phyloP scores from a whole-genome alignment of 2,329 filamentous ascomycete species.

The Basipetospora chlamydospora region DNA sequence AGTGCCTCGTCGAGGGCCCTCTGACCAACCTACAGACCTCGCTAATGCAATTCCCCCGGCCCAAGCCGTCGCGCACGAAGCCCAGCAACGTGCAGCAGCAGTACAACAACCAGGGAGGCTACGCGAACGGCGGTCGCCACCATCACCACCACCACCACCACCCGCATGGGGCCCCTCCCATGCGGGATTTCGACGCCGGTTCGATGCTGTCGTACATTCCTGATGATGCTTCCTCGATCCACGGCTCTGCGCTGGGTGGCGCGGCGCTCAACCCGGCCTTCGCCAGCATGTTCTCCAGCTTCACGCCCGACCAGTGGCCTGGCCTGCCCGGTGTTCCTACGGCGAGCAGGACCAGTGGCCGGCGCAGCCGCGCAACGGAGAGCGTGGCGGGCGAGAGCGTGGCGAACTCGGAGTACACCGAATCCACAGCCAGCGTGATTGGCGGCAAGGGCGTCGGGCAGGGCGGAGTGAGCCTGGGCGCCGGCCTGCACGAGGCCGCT shows the following conservation, averaged over 20 bases:
- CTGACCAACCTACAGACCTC: constrained; percentile 93
- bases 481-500: constrained; percentile 60
- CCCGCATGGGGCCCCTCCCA: constrained; percentile 7
- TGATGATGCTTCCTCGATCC: constrained; percentile 91
- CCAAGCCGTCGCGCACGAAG: constrained; percentile 68
- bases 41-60: constrained; percentile 84
- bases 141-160: too few relatives aligned
- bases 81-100: constrained; percentile 54
- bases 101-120: constrained; percentile 34
- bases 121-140: constrained; percentile 23
- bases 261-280: constrained; percentile 62
- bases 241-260: constrained; percentile 79
- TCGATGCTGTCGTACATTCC: constrained; percentile 93
- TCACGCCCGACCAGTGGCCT: constrained; percentile 80
- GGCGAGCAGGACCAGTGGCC: constrained; percentile 48
- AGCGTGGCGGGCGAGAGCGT: constrained; percentile 87
- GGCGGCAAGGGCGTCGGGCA: constrained; percentile 63
- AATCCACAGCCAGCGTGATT: constrained; percentile 65
- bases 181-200: constrained; percentile 55
- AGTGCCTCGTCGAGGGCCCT: constrained; percentile 90
- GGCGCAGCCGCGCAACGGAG: constrained; percentile 50
- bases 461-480: constrained; percentile 73
- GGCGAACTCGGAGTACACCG: constrained; percentile 79
- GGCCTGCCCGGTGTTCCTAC: constrained; percentile 51
- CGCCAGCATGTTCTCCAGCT: constrained; percentile 90